Base-by-base conservation (phyloP, 768 basidiomycete species). In the Hygrophoropsis aurantiaca region DNA sequence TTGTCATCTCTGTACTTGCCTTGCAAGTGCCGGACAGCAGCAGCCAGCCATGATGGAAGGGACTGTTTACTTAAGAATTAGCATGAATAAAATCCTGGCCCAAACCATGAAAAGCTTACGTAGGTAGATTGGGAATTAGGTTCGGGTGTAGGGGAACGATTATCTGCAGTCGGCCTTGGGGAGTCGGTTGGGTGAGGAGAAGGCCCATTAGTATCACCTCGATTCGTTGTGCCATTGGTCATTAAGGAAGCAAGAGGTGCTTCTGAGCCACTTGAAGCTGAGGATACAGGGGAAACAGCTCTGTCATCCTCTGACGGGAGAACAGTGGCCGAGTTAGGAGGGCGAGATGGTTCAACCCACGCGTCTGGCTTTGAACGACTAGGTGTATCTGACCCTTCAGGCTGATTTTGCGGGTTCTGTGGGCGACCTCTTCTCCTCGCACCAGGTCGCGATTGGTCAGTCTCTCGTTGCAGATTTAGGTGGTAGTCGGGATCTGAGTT, bases 401-500 rank as follows among this genome's bases (percentile, higher is more conserved):
- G 54, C 30, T 42, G 46, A 1, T 32, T 15, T 15, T 37, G 51
- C 18, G 64, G 56, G 19, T 62, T 65, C 11, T 60, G 49, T 15
- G 43, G 57, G 3, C 66, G 64, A 18, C 64, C 64, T 9, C 55
- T 80, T 78, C 69, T 82, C 80, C 73, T 84, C 42, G 78, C 66
- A 20, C 66, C 68, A 23, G 73, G 67, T 60, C 79, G 83, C 13
- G 71, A 72, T 44, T 73, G 58, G 34, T 88, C 87, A 3, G 69
- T 65, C 39, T 89, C 87, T 26, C 68, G 71, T 55, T 73, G 78
- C 41, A 79, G 52, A 11, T 75, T 78, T 26, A 69, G 62, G 58
- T 94, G 93, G 62, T 76, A 83, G 16, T 84, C 85, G 2, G 78
- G 79, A 59, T 89, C 84, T 0, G 85, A 70, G 52, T 84, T 91